Conservation (phyloP, 2,329 filamentous ascomycete genomes). For the Aspergillus sp. region DNA sequence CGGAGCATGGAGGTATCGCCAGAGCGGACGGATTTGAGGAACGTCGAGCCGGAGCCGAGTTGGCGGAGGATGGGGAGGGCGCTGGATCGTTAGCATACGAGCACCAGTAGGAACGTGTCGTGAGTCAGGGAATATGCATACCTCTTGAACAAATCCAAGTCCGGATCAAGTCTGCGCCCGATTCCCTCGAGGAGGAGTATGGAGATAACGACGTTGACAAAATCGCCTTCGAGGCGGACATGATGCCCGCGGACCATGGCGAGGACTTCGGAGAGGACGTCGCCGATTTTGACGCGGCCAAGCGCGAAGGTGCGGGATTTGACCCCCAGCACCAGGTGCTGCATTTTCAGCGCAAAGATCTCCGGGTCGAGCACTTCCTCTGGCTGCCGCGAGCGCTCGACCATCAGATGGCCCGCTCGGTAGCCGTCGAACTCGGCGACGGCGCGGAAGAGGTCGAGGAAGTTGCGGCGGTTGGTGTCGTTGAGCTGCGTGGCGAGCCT, state of each 20-base stretch:
- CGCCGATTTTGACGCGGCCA: constrained; percentile 90
- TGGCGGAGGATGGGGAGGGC: constrained; percentile 84
- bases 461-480: constrained; percentile 74
- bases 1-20: constrained; percentile 78
- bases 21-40: constrained; percentile 53
- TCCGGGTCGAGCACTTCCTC: constrained; percentile 82
- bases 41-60: constrained; percentile 55
- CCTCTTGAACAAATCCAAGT: constrained; percentile 76
- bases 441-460: constrained; percentile 89
- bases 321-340: constrained; percentile 83
- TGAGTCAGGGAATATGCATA: constrained; percentile 26
- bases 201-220: constrained; percentile 94
- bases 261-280: constrained; percentile 83
- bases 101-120: not conserved
- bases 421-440: constrained; percentile 96
- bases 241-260: constrained; percentile 88
- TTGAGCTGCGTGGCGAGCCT: constrained; percentile 93
- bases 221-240: constrained; percentile 90
- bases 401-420: constrained; percentile 90
- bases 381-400: constrained; percentile 85
- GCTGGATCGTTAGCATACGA: constrained; percentile 34
- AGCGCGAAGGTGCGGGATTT: constrained; percentile 86
- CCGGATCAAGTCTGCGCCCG: constrained; percentile 73
- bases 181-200: constrained; percentile 92
- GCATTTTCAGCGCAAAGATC: constrained; percentile 91